Conservation (phyloP, 2,329 filamentous ascomycete genomes). For the Neofusicoccum cordaticola region DNA sequence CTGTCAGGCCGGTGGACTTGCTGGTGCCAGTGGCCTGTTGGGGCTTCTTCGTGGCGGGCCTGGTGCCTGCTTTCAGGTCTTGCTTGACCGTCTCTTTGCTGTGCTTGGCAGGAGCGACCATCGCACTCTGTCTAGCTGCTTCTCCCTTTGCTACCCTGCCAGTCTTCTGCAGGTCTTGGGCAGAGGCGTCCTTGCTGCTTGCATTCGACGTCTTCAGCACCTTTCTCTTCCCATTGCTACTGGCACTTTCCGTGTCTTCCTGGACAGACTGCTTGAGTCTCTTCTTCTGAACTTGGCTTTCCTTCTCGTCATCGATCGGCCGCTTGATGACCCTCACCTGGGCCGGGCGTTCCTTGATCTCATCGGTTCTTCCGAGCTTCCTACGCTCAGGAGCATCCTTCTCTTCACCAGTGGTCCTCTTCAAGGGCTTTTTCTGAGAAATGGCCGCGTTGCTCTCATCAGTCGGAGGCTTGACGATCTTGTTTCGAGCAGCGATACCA, state of each 20-base stretch:
- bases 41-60: conserved; percentile 13
- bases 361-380: conserved; percentile 46
- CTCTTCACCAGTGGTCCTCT: conserved; percentile 21
- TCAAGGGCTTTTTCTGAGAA: background rate
- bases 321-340: conserved; percentile 31
- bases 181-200: conserved; percentile 40
- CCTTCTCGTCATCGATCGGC: conserved; percentile 22
- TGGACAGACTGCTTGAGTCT: background rate
- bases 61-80: conserved; percentile 13
- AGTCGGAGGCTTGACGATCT: conserved; percentile 32
- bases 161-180: conserved; percentile 43
- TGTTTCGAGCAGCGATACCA: conserved; percentile 36
- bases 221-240: conserved; percentile 24
- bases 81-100: conserved; percentile 23
- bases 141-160: conserved; percentile 28
- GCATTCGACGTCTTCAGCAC: conserved; percentile 41
- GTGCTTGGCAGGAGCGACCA: conserved; percentile 17
- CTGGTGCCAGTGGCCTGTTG: background rate
- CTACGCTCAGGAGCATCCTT: conserved; percentile 48
- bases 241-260: background rate
- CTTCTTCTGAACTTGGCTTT: conserved; percentile 9
- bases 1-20: background rate
- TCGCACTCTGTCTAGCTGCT: background rate
- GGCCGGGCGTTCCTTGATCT: conserved; percentile 22
- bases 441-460: conserved; percentile 15